Base-by-base conservation (phyloP, 768 basidiomycete species). In the Kwoniella shandongensis region DNA sequence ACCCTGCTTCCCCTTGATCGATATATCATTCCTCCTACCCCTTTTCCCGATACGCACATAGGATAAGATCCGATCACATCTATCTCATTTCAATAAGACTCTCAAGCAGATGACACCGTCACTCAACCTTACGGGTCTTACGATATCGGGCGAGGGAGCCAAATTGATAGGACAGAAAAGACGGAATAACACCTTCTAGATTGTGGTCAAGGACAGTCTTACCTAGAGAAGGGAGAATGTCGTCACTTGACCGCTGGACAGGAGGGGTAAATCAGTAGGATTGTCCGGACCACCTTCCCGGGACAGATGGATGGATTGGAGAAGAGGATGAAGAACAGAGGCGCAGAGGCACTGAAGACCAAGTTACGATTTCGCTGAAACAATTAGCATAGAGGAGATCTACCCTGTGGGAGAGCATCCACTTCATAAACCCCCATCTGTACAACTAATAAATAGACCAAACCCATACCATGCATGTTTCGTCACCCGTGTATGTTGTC, bases 101-200 rank as follows among this genome's bases (percentile, higher is more conserved):
- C 48, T 69, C 54, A 76, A 76, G 54, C 65, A 66, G 20, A 61
- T 76, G 35, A 35, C 59, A 8, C 73, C 73, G 2, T 58, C 62
- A 3, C 54, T 76, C 18, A 70, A 68, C 4, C 55, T 76, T 12
- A 50, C 62, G 18, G 63, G 70, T 4, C 44, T 72, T 44, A 44
- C 49, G 8, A 40, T 51, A 22, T 13, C 35, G 11, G 49, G 39
- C 18, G 48, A 55, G 26, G 66, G 66, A 4, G 49, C 70, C 4
- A 69, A 63, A 36, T 44, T 74, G 23, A 60, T 72, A 22, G 70
- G 70, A 8, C 59, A 52, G 27, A 42, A 36, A 22, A 44, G n/a
- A 17, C 12, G 29, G 17, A 29, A n/a, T 10, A 46, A 36, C 23
- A 46, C 30, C 26, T 12, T 40, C 23, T 48, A n/a, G n/a, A n/a